phyloP scores from a whole-genome alignment of 352 stramenopile species.

The Hyaloperonospora brassicae region DNA sequence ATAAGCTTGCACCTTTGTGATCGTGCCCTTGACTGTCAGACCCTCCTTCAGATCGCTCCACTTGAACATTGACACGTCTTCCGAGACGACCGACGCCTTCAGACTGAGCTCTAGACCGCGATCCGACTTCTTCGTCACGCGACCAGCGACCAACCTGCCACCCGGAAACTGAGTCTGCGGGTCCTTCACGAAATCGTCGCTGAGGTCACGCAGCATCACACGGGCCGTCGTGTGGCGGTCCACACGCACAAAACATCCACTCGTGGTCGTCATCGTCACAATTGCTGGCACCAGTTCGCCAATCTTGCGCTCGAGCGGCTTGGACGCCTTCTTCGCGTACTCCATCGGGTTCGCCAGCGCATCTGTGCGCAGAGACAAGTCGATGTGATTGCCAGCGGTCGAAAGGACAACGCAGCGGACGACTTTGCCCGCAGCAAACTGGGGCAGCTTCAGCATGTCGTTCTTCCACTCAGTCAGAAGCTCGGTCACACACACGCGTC shows the following conservation, averaged over 20 bases:
- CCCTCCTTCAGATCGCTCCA: conserved; percentile 88
- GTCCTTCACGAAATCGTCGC: conserved; percentile 92
- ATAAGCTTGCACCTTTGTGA: conserved; percentile 93
- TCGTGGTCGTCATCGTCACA: conserved; percentile 87
- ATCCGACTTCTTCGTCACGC: conserved; percentile 85
- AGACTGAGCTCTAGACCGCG: conserved; percentile 89
- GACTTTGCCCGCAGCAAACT: conserved; percentile 59
- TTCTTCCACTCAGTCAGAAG: conserved; percentile 61
- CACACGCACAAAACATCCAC: conserved; percentile 91
- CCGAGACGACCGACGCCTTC: conserved; percentile 90
- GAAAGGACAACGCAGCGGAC: conserved; percentile 71
- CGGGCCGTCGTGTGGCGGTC: conserved; percentile 81
- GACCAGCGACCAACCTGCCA: conserved; percentile 91
- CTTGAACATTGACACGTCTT: conserved; percentile 75
- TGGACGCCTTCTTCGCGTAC: conserved; percentile 41
- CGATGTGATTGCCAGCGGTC: conserved; percentile 39
- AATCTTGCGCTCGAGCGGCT: conserved; percentile 32
- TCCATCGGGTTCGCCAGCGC: conserved; percentile 41
- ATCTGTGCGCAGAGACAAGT: conserved; percentile 69
- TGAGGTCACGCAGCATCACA: conserved; percentile 92
- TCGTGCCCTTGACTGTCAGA: conserved; percentile 90
- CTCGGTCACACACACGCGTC: conserved; percentile 78
- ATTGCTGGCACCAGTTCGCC: conserved; percentile 87
- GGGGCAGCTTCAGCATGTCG: conserved; percentile 52
- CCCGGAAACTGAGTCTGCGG: conserved; percentile 82